Percentiles rank a stretch among this genome's conserved stretches.
phyloP scores from a whole-genome alignment of 306 rosid species.

The apple (Malus domestica) region ASM211411v1 NC_041799.1:3042001-3042500 shows the following conservation, averaged over 20 bases:
- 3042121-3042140: not conserved
- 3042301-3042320: not conserved
- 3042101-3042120: conserved; percentile 15
- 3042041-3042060: not conserved
- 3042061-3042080: conserved; percentile 8
- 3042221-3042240: not conserved
- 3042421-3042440: not conserved
- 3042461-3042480: too few relatives aligned
- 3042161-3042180: not conserved
- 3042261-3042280: conserved; percentile 4
- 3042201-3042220: not conserved
- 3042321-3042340: not conserved
- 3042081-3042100: fast-evolving
- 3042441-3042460: not conserved
- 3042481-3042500: not conserved
- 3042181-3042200: conserved; percentile 6
- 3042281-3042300: conserved; percentile 5
- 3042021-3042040: not conserved
- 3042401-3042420: conserved; percentile 11
- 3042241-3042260: not conserved
- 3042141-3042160: not conserved
- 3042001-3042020: not conserved
- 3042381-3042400: not conserved
- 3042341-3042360: conserved; percentile 17
- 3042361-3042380: not conserved